Evolutionary conservation across 345 rosid species (phyloP).

Genomic region (Eucalyptus sideroxylon): DNA sequence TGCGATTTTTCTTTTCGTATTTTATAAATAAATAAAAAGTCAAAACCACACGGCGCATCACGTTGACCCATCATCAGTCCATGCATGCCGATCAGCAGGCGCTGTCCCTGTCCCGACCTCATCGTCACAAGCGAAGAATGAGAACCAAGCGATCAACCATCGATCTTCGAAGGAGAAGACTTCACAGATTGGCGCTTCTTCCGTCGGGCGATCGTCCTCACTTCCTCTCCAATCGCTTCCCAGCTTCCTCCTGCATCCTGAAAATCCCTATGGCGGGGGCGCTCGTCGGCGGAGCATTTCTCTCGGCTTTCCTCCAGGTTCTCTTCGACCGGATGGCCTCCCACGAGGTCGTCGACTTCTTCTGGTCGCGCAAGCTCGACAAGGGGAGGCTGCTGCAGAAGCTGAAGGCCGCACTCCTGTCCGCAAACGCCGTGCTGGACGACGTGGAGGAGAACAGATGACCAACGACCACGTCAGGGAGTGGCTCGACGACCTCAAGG

Average conservation of each 20-base stretch:
- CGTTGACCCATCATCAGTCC: not conserved
- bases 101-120: no score
- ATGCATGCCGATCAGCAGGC: not conserved
- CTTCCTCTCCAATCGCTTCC: not conserved
- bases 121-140: not conserved
- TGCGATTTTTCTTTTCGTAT: no score
- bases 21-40: no score
- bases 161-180: not conserved
- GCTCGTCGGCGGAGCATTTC: not conserved
- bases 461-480: not conserved
- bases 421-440: not conserved
- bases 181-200: not conserved
- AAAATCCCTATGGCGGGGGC: no score
- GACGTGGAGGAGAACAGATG: slow-evolving; percentile 12
- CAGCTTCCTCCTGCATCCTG: no score
- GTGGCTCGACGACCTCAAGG: slow-evolving; percentile 3
- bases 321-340: not conserved
- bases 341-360: not conserved
- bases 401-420: not conserved
- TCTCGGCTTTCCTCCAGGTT: not conserved
- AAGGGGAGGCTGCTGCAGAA: not conserved
- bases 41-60: not conserved
- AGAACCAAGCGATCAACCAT: not conserved
- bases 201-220: not conserved
- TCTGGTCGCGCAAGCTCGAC: not conserved